Evolutionary conservation across 352 stramenopile genomes (phyloP), one percentile per base, ranked within the genome.

Genomic region (Peronospora farinosa): DNA sequence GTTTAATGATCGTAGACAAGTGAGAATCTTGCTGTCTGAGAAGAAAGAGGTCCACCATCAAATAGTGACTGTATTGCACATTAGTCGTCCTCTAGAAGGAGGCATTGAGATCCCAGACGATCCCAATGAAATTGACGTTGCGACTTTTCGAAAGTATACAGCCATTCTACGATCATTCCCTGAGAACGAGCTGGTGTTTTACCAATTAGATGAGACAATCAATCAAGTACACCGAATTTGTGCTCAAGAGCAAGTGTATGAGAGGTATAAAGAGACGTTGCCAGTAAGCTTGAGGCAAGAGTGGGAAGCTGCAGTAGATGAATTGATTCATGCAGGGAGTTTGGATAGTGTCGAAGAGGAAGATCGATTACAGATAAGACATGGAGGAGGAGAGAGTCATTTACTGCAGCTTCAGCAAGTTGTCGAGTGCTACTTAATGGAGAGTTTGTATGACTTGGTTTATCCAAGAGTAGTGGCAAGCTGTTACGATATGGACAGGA

Each of bases 341-440:
- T 74, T 84, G 30, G 63, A 83, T 12, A 67, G 78, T 17, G 43
- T 63, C 5, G 47, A 67, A 31, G 57, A 71, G 44, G 49, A 47
- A n/a, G 41, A 56, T 36, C 60, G 39, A 40, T 31, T 48, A 25
- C 53, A 33, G 36, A 58, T 35, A 56, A 45, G 49, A 23, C 45
- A 61, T 6, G 50, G 51, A 7, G 55, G 60, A 21, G 53, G 49
- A 37, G 51, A 53, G n/a, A 56, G 41, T 37, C 74, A 87, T 40
- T 43, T 79, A 31, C 47, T 91, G 28, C 75, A 81, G 57, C 85
- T 88, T 40, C 72, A 88, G 21, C 80, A 91, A 13, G 77, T 88
- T 3, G 74, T 88, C 37, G 80, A 91, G 68, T 88, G 75, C 54
- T 91, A 87, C 54, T 53, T 91, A 47, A 84, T 87, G 67, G 77